phyloP scores from a whole-genome alignment of 345 rosid species.

The Aquilaria yunnanensis region DNA sequence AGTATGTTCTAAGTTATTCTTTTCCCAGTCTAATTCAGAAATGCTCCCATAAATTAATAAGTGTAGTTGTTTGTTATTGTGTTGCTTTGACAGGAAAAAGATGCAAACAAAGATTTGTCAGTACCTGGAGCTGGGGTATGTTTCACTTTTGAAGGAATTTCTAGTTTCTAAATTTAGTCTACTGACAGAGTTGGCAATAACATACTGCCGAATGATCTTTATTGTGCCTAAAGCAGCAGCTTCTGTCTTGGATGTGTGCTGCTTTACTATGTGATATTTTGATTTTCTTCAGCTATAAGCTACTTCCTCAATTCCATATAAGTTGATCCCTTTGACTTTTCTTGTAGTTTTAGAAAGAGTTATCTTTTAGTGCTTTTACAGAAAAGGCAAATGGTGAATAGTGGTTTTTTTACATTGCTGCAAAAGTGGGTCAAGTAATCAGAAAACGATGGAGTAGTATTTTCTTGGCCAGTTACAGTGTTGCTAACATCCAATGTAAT shows the following conservation, averaged over 20 bases:
- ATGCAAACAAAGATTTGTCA: slow-evolving; percentile 63
- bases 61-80: slow-evolving; percentile 12
- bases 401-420: no score
- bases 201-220: slow-evolving; percentile 1
- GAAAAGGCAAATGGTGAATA: no score
- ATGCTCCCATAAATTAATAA: slow-evolving; percentile 6
- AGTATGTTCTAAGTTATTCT: slow-evolving; percentile 30
- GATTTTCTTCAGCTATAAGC: no score
- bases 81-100: slow-evolving; percentile 57
- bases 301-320: no score
- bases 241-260: background rate
- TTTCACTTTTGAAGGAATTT: slow-evolving; percentile 13
- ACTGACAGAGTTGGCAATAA: slow-evolving; percentile 10
- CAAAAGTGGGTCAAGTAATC: no score
- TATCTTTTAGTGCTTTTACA: no score
- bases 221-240: background rate
- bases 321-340: no score
- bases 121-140: slow-evolving; percentile 97
- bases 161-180: background rate
- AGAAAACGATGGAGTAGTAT: no score
- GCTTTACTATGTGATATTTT: background rate
- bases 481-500: no score
- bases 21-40: slow-evolving; percentile 7
- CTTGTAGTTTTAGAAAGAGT: no score
- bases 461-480: no score